phyloP scores from a whole-genome alignment of 257 asterid species.

The Linderniella brevidens region DNA sequence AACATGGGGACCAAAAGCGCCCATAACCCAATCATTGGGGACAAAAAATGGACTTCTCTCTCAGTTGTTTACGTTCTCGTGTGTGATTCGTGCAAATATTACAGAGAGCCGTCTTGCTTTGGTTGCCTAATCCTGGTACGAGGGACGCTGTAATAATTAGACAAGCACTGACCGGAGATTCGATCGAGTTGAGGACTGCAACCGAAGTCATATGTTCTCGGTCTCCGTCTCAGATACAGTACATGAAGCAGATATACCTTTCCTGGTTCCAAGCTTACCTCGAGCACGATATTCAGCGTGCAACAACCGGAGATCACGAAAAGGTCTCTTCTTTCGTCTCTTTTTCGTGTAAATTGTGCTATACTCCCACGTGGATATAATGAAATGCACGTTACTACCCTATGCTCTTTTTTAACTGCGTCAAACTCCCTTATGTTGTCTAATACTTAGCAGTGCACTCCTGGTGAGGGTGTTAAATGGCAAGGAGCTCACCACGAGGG shows the following conservation, averaged over 20 bases:
- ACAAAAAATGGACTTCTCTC: too few species aligned
- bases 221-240: conserved; percentile 70
- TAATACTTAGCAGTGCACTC: too few species aligned
- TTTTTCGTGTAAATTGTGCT: too few species aligned
- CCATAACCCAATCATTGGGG: neutral
- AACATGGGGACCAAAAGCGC: too few species aligned
- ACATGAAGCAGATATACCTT: conserved; percentile 50
- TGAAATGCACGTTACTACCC: too few species aligned
- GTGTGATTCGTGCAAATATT: conserved; percentile 4
- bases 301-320: conserved; percentile 60
- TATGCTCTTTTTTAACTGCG: neutral
- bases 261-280: conserved; percentile 38
- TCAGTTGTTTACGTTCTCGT: neutral
- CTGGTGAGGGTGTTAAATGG: too few species aligned
- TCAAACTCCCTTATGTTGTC: too few species aligned
- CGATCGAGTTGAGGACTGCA: conserved; percentile 41
- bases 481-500: too few species aligned
- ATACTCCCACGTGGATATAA: too few species aligned
- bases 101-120: conserved; percentile 63
- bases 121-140: conserved; percentile 85
- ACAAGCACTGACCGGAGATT: conserved; percentile 28
- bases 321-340: conserved; percentile 28
- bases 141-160: conserved; percentile 66
- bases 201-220: conserved; percentile 95
- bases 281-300: conserved; percentile 63